Conservation (phyloP, 2,329 filamentous ascomycete species). For the Lojkania enalia region DNA sequence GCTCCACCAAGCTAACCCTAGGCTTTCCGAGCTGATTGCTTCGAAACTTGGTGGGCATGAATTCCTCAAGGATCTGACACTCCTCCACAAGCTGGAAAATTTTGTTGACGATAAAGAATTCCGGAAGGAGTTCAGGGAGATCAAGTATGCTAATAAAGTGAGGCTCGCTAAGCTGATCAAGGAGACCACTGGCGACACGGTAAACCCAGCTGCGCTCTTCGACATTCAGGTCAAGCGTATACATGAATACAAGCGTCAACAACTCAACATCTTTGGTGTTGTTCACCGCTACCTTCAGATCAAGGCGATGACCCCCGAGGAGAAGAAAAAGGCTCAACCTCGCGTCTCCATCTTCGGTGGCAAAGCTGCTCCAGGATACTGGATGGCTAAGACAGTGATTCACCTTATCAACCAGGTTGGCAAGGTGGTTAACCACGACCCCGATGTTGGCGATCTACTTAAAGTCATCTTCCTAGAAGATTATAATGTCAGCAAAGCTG, state of each 20-base stretch:
- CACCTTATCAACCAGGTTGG: conserved; percentile 94
- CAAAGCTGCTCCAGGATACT: conserved; percentile 97
- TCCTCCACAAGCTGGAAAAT: conserved; percentile 83
- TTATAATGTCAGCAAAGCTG: conserved; percentile 99
- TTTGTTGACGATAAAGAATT: conserved; percentile 85
- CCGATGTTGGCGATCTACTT: conserved; percentile 87
- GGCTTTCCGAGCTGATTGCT: conserved; percentile 87
- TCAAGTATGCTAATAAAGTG: conserved; percentile 96
- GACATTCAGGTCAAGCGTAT: conserved; percentile 99
- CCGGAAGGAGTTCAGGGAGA: conserved; percentile 91
- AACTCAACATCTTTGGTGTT: conserved; percentile 98
- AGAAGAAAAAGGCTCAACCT: conserved; percentile 82
- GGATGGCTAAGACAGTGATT: conserved; percentile 99
- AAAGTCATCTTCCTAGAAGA: conserved; percentile 98
- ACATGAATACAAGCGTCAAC: conserved; percentile 98
- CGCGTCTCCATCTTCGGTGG: conserved; percentile 96
- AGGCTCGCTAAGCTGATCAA: conserved; percentile 91
- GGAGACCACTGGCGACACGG: conserved; percentile 72
- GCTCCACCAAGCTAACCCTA: conserved; percentile 96
- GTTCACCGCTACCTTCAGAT: conserved; percentile 91
- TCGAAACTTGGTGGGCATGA: conserved; percentile 81
- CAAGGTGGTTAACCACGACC: conserved; percentile 86
- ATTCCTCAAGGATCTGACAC: conserved; percentile 88
- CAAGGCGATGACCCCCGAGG: conserved; percentile 80
- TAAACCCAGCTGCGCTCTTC: conserved; percentile 87